These are phyloP conservation scores for Epicoccum nigrum DNA, from an alignment of 2,329 filamentous ascomycete species.

Conservation along the genomic window DNA sequence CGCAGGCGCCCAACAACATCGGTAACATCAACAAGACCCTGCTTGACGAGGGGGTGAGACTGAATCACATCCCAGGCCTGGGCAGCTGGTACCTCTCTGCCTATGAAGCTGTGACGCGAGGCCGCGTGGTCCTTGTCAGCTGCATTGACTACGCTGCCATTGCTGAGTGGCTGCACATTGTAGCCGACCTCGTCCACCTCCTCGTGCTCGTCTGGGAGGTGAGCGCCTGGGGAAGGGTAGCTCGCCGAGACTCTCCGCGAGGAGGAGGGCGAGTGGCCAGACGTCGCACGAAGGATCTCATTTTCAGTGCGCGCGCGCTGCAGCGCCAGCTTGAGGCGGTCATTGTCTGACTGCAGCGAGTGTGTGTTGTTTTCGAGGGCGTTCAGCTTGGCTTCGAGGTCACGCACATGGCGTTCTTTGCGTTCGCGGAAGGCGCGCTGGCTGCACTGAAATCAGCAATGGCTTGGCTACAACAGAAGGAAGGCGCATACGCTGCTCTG, in stretches of 20 bases:
- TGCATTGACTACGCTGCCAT: conserved; percentile 41
- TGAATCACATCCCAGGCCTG: conserved; percentile 90
- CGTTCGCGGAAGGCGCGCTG: conserved; percentile 96
- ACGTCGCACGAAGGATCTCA: conserved; percentile 85
- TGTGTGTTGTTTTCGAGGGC: conserved; percentile 76
- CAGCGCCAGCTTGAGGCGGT: conserved; percentile 81
- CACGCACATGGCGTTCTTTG: conserved; percentile 92
- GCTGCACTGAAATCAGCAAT: conserved; percentile 55
- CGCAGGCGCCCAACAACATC: conserved; percentile 82
- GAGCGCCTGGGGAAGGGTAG: conserved; percentile 49
- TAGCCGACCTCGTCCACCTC: conserved; percentile 33
- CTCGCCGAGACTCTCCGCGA: conserved; percentile 47
- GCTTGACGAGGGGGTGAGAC: conserved; percentile 75
- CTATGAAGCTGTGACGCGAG: conserved; percentile 25
- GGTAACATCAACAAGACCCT: conserved; percentile 79
- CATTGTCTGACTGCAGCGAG: conserved; percentile 79
- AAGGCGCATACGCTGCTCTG: conserved; percentile 67
- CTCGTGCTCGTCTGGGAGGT: conserved; percentile 25
- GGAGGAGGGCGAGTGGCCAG: conserved; percentile 53
- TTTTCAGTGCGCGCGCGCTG: conserved; percentile 89
- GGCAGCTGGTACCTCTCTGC: conserved; percentile 39
- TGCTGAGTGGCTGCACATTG: conserved; percentile 36
- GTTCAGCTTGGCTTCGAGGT: conserved; percentile 85
- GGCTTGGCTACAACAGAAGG: neutral
- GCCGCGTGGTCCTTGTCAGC: conserved; percentile 36